These are phyloP conservation scores for Acanthamoeba sp. DNA, from an alignment of 208 protist genomes.

Conservation along the genomic window DNA sequence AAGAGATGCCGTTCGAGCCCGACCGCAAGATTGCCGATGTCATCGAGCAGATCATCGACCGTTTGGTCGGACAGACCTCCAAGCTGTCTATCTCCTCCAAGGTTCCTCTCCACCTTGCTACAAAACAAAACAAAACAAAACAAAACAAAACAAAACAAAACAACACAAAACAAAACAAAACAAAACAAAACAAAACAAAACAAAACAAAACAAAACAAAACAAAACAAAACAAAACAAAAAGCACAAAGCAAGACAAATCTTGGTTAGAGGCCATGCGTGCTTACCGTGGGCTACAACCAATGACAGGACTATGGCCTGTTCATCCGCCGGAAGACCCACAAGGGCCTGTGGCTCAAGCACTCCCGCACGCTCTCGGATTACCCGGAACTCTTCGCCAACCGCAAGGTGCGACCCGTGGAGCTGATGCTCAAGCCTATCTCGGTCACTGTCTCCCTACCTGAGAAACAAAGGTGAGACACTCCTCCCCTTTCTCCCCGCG, in stretches of 20 bases:
- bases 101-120: background rate
- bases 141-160: no score
- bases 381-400: constrained; percentile 3
- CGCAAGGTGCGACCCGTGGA: constrained; percentile 18
- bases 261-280: no score
- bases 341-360: constrained; percentile 63
- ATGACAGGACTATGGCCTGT: constrained; percentile 30
- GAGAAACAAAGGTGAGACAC: background rate
- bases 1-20: constrained; percentile 46
- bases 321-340: background rate
- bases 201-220: no score
- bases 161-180: no score
- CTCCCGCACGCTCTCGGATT: constrained; percentile 41
- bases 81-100: background rate
- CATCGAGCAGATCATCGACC: background rate
- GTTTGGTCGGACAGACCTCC: background rate
- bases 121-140: no score
- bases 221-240: no score
- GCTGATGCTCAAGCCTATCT: constrained; percentile 43
- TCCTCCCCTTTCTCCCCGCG: no score
- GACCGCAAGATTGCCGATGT: background rate
- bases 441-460: constrained; percentile 2
- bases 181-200: no score
- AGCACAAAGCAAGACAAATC: no score
- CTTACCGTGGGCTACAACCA: no score